These are phyloP conservation scores for Trifolium dubium DNA, from an alignment of 306 rosid genomes.

Conservation along the genomic window DNA sequence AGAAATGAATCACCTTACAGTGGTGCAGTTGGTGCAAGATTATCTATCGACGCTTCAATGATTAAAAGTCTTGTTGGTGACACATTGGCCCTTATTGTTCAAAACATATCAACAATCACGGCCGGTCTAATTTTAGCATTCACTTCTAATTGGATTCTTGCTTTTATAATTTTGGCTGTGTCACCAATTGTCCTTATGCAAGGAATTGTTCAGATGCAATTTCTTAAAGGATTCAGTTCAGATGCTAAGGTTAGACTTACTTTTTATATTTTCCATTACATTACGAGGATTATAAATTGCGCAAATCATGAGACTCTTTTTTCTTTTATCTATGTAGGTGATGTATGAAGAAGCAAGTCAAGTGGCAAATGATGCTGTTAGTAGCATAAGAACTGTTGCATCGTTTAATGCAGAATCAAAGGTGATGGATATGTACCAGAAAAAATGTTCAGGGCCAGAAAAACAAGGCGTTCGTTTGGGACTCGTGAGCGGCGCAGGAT, in stretches of 20 bases:
- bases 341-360: constrained; percentile 97
- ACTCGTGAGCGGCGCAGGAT: constrained; percentile 72
- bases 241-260: constrained; percentile 76
- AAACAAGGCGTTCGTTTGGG: constrained; percentile 73
- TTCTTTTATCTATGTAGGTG: constrained; percentile 48
- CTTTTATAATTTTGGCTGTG: constrained; percentile 59
- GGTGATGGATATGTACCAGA: constrained; percentile 72
- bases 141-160: constrained; percentile 84
- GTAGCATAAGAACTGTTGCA: constrained; percentile 90
- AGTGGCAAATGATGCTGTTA: constrained; percentile 90
- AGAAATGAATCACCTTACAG: constrained; percentile 42
- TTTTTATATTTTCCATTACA: neutral
- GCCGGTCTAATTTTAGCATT: constrained; percentile 72
- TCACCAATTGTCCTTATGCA: constrained; percentile 66
- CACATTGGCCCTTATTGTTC: constrained; percentile 68
- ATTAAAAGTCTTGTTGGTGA: constrained; percentile 83
- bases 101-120: constrained; percentile 62
- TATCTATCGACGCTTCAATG: constrained; percentile 80
- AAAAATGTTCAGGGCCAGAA: constrained; percentile 69
- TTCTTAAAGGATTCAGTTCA: constrained; percentile 70
- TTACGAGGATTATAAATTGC: neutral
- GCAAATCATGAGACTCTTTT: constrained; percentile 7
- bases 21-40: constrained; percentile 87
- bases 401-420: constrained; percentile 87
- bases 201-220: constrained; percentile 61